phyloP scores from a whole-genome alignment of 208 protist genomes.

The Wallacemonas collosoma region DNA sequence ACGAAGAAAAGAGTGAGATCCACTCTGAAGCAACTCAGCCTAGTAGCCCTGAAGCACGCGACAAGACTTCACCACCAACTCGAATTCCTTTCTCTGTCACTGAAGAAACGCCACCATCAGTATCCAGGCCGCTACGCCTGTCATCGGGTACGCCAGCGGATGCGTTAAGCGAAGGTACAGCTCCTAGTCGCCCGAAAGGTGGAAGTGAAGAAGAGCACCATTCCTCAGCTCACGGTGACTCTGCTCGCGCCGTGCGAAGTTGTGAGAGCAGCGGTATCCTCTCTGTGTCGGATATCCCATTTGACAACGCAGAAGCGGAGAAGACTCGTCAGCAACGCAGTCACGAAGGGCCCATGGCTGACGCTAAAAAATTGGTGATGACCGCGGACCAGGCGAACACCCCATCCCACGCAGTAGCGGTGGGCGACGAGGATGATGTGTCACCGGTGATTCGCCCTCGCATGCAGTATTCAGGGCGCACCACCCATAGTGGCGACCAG shows the following conservation, averaged over 20 bases:
- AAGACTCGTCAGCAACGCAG: neutral
- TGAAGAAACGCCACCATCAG: slow-evolving; percentile 22
- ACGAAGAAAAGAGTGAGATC: neutral
- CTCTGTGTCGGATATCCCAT: slow-evolving; percentile 30
- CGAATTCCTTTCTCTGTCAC: slow-evolving; percentile 17
- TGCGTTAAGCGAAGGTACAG: neutral
- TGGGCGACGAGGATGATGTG: slow-evolving; percentile 10
- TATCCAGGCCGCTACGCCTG: slow-evolving; percentile 41
- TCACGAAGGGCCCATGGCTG: slow-evolving; percentile 1
- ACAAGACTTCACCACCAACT: slow-evolving; percentile 5
- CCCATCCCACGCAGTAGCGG: neutral
- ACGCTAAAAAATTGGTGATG: neutral
- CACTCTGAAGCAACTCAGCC: neutral
- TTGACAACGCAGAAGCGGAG: slow-evolving; percentile 19
- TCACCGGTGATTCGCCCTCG: slow-evolving; percentile 18
- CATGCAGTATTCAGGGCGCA: neutral
- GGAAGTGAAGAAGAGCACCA: neutral
- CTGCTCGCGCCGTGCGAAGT: no score
- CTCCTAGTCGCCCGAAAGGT: neutral
- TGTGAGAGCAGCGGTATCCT: slow-evolving; percentile 15
- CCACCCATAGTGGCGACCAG: neutral
- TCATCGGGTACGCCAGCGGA: slow-evolving; percentile 21
- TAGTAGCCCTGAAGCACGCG: neutral
- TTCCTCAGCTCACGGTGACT: no score
- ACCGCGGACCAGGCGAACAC: neutral